A percentile compares a stretch with the other conserved stretches of the same genome.
These are phyloP conservation scores for Hypoxylon subgilvum DNA, from an alignment of 495 filamentous ascomycete species.

Conservation along the genomic window DNA sequence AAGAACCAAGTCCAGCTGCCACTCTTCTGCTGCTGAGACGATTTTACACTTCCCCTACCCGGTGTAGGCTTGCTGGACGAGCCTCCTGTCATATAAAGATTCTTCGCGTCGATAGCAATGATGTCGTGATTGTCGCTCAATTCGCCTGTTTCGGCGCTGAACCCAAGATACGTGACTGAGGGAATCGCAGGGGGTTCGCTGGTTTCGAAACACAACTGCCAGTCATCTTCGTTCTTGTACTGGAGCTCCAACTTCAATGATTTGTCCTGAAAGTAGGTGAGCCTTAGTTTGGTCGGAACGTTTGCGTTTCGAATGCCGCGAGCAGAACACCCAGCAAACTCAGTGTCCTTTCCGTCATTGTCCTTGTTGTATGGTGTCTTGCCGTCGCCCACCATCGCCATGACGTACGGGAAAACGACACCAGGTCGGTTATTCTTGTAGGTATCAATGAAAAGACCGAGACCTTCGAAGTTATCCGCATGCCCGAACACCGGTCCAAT, in stretches of 20 bases:
- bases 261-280: conserved; percentile 98
- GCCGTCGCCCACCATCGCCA: conserved; percentile 97
- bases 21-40: conserved; percentile 43
- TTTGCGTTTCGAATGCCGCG: conserved; percentile 81
- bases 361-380: conserved; percentile 88
- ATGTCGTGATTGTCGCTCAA: conserved; percentile 98
- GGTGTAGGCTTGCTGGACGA: conserved; percentile 51
- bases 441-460: conserved; percentile 97
- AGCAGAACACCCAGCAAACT: conserved; percentile 93
- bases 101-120: conserved; percentile 83
- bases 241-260: conserved; percentile 88
- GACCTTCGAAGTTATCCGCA: conserved; percentile 87
- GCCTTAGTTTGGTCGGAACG: conserved; percentile 79
- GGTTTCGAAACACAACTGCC: conserved; percentile 88
- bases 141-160: conserved; percentile 95
- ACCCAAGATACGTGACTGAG: conserved; percentile 90
- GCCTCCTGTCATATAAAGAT: conserved; percentile 73
- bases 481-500: conserved; percentile 87
- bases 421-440: conserved; percentile 99
- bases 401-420: conserved; percentile 93
- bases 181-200: conserved; percentile 78
- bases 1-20: conserved; percentile 94
- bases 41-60: conserved; percentile 47
- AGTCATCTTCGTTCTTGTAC: conserved; percentile 87
- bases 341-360: conserved; percentile 92